phyloP scores from a whole-genome alignment of 345 rosid genomes.

The Salix koriyanagi region DNA sequence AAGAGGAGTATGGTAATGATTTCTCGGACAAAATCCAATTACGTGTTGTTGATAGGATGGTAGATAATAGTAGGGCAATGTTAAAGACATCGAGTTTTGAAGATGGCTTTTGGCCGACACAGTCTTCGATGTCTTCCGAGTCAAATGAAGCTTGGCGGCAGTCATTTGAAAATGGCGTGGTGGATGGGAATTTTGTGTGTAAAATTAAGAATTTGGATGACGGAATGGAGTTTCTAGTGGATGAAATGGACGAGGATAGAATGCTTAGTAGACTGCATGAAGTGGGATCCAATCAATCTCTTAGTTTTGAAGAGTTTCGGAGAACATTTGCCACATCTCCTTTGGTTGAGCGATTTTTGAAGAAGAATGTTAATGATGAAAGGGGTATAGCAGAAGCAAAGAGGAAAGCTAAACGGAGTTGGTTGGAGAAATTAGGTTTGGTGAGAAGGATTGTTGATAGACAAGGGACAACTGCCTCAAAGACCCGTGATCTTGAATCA shows the following conservation, averaged over 20 bases:
- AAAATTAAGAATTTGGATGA: conserved; percentile 36
- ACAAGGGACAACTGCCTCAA: conserved; percentile 15
- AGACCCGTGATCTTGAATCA: conserved; percentile 30
- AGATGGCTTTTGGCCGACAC: conserved; percentile 20
- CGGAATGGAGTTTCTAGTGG: conserved; percentile 32
- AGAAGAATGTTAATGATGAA: conserved; percentile 17
- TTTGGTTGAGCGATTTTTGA: conserved; percentile 16
- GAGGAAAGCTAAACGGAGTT: conserved; percentile 36
- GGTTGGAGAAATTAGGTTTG: conserved; percentile 53
- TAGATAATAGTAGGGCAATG: conserved; percentile 33
- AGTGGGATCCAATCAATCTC: conserved; percentile 35
- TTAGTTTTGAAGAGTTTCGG: conserved; percentile 47
- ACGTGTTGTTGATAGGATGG: conserved; percentile 24
- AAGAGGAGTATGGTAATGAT: conserved; percentile 23
- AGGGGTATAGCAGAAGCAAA: conserved; percentile 16
- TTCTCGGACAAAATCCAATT: conserved; percentile 14
- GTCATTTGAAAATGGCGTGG: conserved; percentile 17
- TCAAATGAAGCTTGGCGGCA: conserved; percentile 27
- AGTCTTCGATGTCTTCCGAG: conserved; percentile 26
- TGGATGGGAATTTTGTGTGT: conserved; percentile 14
- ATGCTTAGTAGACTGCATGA: conserved; percentile 28
- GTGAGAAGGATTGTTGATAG: conserved; percentile 30
- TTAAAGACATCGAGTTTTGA: conserved; percentile 31
- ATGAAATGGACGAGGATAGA: conserved; percentile 28
- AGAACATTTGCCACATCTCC: conserved; percentile 30